Percentiles rank a stretch among this genome's conserved stretches.
Conservation (phyloP, 2,329 filamentous ascomycete genomes). For the Pyrenophora seminiperda region DNA sequence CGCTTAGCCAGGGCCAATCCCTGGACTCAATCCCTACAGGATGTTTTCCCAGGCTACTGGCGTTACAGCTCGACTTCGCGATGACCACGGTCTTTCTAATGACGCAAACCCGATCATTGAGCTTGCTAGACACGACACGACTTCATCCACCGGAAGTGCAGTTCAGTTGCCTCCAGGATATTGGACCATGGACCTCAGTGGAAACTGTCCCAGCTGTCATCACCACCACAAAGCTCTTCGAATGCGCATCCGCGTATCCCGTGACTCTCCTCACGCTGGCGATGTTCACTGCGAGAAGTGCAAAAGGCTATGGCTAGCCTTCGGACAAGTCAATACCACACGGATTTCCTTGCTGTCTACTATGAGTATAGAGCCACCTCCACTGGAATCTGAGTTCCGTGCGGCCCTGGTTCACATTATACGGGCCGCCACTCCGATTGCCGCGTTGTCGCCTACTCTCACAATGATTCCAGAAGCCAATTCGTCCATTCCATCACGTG, state of each 20-base stretch:
- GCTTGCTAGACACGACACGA: constrained; percentile 20
- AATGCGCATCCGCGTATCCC: constrained; percentile 24
- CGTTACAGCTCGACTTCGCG: not conserved
- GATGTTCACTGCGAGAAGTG: constrained; percentile 34
- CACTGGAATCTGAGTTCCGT: constrained; percentile 22
- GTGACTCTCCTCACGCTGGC: constrained; percentile 17
- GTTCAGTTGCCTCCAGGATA: constrained; percentile 23
- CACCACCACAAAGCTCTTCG: constrained; percentile 33
- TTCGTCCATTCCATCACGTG: constrained; percentile 17
- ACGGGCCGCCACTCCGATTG: constrained; percentile 23
- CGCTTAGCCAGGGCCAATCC: constrained; percentile 2
- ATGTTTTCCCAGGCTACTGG: constrained; percentile 12
- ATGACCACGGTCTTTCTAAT: not conserved
- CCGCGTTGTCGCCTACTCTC: constrained; percentile 23
- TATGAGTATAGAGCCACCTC: constrained; percentile 24
- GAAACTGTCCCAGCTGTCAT: constrained; percentile 37
- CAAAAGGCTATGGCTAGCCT: constrained; percentile 30
- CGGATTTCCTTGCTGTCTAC: constrained; percentile 33
- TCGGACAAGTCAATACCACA: constrained; percentile 32
- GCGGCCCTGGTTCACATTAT: constrained; percentile 28
- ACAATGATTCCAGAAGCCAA: constrained; percentile 22
- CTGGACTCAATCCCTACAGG: not conserved
- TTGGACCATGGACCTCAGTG: constrained; percentile 31
- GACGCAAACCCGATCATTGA: not conserved
- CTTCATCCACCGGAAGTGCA: constrained; percentile 27